Conservation (phyloP, 371 early-diverging fungal genomes). For the Choanephora cucurbitarum region DNA sequence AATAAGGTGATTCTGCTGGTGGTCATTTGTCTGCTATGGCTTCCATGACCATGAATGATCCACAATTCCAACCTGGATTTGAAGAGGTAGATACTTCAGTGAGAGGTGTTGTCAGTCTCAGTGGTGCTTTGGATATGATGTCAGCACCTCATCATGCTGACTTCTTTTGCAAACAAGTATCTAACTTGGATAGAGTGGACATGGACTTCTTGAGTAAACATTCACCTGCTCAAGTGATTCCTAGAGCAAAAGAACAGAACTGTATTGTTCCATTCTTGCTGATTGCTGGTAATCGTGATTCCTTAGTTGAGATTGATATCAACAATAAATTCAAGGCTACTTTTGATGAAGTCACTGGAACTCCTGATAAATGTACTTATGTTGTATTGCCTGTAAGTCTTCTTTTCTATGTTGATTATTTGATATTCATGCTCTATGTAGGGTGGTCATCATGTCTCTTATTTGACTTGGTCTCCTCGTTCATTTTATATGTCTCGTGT, state of each 20-base stretch:
- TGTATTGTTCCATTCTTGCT: conserved; percentile 35
- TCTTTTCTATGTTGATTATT: background rate
- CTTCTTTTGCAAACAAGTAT: conserved; percentile 42
- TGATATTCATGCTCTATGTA: background rate
- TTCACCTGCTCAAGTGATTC: conserved; percentile 40
- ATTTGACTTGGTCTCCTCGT: conserved; percentile 45
- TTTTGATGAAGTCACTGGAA: conserved; percentile 21
- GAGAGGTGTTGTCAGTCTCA: conserved; percentile 53
- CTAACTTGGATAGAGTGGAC: conserved; percentile 35
- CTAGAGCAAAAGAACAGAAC: conserved; percentile 18
- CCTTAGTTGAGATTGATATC: conserved; percentile 23
- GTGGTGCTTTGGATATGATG: conserved; percentile 50
- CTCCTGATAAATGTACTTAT: conserved; percentile 4
- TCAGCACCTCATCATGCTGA: conserved; percentile 18
- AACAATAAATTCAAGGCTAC: conserved; percentile 26
- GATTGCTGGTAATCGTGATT: conserved; percentile 38
- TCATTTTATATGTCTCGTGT: conserved; percentile 31
- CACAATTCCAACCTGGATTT: conserved; percentile 70
- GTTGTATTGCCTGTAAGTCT: conserved; percentile 20
- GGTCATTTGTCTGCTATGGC: conserved; percentile 69
- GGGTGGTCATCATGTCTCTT: conserved; percentile 41
- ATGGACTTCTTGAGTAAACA: conserved; percentile 44
- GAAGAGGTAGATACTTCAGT: conserved; percentile 70
- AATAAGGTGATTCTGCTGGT: conserved; percentile 65
- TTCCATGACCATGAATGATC: conserved; percentile 65